Conservation (phyloP, 306 rosid species). For the Hippophae rhamnoides region DNA sequence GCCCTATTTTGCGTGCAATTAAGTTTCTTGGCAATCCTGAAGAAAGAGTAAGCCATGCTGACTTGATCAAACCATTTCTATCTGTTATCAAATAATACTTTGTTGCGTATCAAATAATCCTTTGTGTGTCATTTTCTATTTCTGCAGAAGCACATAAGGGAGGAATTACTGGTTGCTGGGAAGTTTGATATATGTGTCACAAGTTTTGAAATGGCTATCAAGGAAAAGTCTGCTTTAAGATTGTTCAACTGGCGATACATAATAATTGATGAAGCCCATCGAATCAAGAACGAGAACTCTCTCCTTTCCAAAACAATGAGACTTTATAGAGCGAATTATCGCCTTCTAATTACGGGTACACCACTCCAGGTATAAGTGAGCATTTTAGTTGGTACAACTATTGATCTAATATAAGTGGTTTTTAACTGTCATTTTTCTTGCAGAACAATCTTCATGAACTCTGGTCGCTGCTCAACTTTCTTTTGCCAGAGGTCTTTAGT, state of each 20-base stretch:
- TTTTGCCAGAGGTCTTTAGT: constrained; percentile 95
- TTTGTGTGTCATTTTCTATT: constrained; percentile 6
- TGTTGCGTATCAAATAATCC: background rate
- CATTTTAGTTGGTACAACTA: constrained; percentile 5
- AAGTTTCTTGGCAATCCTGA: constrained; percentile 98
- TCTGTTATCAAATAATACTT: background rate
- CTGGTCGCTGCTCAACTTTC: constrained; percentile 95
- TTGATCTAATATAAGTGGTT: background rate
- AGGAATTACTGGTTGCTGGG: constrained; percentile 83
- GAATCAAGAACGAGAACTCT: constrained; percentile 95
- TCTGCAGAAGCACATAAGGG: constrained; percentile 69
- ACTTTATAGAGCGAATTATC: constrained; percentile 73
- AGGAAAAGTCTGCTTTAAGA: constrained; percentile 76
- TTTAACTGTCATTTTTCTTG: background rate
- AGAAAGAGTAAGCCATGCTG: constrained; percentile 57
- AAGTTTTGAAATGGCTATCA: constrained; percentile 98
- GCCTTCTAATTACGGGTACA: constrained; percentile 93
- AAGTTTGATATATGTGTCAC: constrained; percentile 94
- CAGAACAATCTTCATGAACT: constrained; percentile 98
- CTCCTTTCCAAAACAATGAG: constrained; percentile 96
- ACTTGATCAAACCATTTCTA: constrained; percentile 4
- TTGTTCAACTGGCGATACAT: constrained; percentile 97
- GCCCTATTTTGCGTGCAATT: constrained; percentile 73
- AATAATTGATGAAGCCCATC: constrained; percentile 92
- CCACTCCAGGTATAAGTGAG: constrained; percentile 70